These are phyloP conservation scores for Oryza nivara DNA, from an alignment of 176 grass and related monocot genomes.

Conservation along the genomic window DNA sequence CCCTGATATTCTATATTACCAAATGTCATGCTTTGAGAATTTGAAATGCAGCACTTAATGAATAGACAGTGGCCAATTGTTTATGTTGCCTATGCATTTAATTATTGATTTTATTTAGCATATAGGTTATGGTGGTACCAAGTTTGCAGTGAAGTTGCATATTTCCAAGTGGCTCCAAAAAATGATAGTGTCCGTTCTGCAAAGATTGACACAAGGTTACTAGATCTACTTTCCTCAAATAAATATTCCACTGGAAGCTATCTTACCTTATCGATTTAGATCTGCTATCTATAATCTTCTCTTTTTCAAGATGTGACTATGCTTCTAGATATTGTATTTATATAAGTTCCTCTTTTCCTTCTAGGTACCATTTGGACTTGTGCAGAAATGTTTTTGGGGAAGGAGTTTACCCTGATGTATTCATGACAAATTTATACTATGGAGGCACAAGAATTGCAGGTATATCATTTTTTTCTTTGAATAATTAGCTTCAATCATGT, in stretches of 20 bases:
- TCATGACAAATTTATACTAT: constrained; percentile 95
- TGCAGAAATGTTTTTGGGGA: constrained; percentile 94
- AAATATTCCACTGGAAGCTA: background rate
- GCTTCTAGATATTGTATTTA: constrained; percentile 19
- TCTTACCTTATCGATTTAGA: constrained; percentile 7
- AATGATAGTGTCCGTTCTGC: constrained; percentile 81
- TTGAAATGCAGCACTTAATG: constrained; percentile 9
- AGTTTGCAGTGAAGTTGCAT: constrained; percentile 96
- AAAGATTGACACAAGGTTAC: constrained; percentile 78
- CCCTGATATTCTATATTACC: constrained; percentile 15
- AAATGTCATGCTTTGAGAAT: constrained; percentile 22
- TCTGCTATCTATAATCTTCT: background rate
- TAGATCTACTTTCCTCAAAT: constrained; percentile 23
- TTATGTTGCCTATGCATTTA: constrained; percentile 31
- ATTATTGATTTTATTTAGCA: constrained; percentile 53
- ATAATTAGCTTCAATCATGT: background rate
- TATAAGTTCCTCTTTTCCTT: constrained; percentile 32
- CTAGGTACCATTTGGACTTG: constrained; percentile 93
- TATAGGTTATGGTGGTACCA: constrained; percentile 94
- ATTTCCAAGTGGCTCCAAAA: constrained; percentile 91
- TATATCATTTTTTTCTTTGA: constrained; percentile 21
- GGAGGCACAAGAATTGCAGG: constrained; percentile 91
- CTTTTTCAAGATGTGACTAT: constrained; percentile 2
- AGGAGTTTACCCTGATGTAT: constrained; percentile 88
- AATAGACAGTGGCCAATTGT: background rate